phyloP scores from a whole-genome alignment of 75 land plant genomes.

The Sequoia sempervirens region DNA sequence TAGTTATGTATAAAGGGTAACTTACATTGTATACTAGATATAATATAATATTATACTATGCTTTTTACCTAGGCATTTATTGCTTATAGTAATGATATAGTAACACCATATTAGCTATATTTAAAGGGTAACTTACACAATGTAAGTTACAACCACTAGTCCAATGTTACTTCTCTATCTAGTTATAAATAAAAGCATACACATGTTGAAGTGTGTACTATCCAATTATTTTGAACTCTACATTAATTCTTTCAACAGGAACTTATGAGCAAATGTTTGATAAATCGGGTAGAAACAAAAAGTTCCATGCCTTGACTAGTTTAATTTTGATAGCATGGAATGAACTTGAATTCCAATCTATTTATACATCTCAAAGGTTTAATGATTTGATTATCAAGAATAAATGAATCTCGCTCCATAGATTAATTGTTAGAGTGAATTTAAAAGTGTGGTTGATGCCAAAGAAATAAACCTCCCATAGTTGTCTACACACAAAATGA shows the following conservation, averaged over 20 bases:
- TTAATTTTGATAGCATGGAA: not conserved
- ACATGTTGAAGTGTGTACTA: too few species aligned
- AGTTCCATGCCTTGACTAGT: not conserved
- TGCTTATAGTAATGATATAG: too few species aligned
- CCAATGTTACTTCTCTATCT: too few species aligned
- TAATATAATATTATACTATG: too few species aligned
- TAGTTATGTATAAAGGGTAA: too few species aligned
- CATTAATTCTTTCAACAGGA: not conserved
- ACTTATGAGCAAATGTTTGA: not conserved
- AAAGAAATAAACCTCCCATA: not conserved
- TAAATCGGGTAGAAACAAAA: not conserved
- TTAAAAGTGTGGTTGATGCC: not conserved
- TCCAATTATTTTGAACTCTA: too few species aligned
- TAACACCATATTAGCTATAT: too few species aligned
- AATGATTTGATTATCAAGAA: not conserved
- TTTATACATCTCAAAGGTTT: not conserved
- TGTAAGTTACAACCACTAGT: too few species aligned
- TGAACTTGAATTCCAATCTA: not conserved
- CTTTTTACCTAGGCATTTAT: too few species aligned
- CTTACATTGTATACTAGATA: too few species aligned
- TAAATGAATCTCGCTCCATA: not conserved
- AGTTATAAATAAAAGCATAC: too few species aligned
- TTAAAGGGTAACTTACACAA: too few species aligned
- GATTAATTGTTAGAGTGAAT: not conserved
- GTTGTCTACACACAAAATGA: not conserved